Evolutionary conservation across 306 rosid species (phyloP).

Genomic region (Cicer arietinum): DNA sequence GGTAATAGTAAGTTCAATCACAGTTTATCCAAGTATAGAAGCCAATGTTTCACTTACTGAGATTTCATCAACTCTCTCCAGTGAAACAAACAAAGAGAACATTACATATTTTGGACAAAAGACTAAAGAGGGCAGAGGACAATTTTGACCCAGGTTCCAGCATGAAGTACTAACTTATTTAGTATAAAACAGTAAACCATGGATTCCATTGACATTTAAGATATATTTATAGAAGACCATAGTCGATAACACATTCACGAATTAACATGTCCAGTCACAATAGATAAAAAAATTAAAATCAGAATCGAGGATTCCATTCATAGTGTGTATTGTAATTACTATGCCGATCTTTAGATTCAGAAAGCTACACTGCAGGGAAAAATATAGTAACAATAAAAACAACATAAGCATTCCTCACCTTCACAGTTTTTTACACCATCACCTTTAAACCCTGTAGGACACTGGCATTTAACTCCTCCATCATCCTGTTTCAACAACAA

Average conservation of each 20-base stretch:
- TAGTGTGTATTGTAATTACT: slow-evolving; percentile 16
- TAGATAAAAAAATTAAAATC: slow-evolving; percentile 15
- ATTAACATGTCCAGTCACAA: slow-evolving; percentile 14
- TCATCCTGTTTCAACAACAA: slow-evolving; percentile 59
- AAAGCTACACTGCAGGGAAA: not conserved
- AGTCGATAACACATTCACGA: slow-evolving; percentile 20
- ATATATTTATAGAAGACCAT: slow-evolving; percentile 8
- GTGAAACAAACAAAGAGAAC: slow-evolving; percentile 14
- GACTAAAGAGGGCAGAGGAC: slow-evolving; percentile 1
- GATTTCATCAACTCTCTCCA: not conserved
- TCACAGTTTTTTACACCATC: slow-evolving; percentile 81
- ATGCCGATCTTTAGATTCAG: not conserved
- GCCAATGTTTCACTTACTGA: slow-evolving; percentile 19
- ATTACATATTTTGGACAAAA: not conserved
- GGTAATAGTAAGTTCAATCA: slow-evolving; percentile 11
- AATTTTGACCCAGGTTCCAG: slow-evolving; percentile 17
- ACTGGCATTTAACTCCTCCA: slow-evolving; percentile 73
- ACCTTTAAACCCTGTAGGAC: slow-evolving; percentile 86
- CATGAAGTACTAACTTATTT: not conserved
- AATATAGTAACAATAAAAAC: not conserved
- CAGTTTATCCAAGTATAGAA: slow-evolving; percentile 27
- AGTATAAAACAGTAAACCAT: slow-evolving; percentile 2
- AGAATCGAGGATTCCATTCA: slow-evolving; percentile 22
- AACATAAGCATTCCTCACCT: slow-evolving; percentile 58
- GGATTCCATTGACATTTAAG: not conserved